Evolutionary conservation across 2,329 filamentous ascomycete genomes (phyloP), one percentile per base, ranked within the genome.

Genomic region (Trichoderma polysporum): DNA sequence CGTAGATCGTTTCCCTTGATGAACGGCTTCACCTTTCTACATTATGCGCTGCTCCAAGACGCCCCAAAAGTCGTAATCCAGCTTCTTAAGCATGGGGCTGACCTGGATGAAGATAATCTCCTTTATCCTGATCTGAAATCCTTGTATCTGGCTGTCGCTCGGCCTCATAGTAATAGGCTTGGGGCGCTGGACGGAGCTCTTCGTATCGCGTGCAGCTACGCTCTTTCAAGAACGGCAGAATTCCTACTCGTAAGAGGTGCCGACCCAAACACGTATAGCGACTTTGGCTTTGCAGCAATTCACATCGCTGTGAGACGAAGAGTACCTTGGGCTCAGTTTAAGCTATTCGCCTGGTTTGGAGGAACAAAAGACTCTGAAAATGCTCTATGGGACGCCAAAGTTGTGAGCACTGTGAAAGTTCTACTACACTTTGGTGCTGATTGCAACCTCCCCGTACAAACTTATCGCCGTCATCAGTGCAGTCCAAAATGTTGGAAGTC

Each of bases 201-300:
- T 53, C 58, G 58, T 1, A 67, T 64, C 27, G 67, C 67, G 19
- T 65, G 67, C 25, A 60, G 56, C 39, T 67, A 67, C 41, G 67
- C 67, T 12, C 57, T 69, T 1, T 65, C 67, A 2, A 49, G 67
- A n/a, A 67, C 31, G 1, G 47, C 37, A 3, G 41, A 52, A 25
- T 67, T 37, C 31, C 58, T 69, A 12, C 22, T 69, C 9, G 39
- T 54, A 3, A 47, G 45, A 33, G 67, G 67, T 5, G 67, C 67
- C 17, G 52, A 69, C 12, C 58, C 67, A 15, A 69, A 69, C 17
- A 12, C 52, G 2, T 35, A 53, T 12, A 59, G 39, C 25, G 7
- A 35, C 12, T 62, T 64, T 10, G 64, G 64, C 2, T 17, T 64
- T 10, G 59, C 67, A n/a, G 58, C 67, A 15, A 59, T 69, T 39